Evolutionary conservation across 116 monocot genomes (phyloP), one percentile per base, ranked within the genome.

Genomic region (Trichopus zeylanicus): DNA sequence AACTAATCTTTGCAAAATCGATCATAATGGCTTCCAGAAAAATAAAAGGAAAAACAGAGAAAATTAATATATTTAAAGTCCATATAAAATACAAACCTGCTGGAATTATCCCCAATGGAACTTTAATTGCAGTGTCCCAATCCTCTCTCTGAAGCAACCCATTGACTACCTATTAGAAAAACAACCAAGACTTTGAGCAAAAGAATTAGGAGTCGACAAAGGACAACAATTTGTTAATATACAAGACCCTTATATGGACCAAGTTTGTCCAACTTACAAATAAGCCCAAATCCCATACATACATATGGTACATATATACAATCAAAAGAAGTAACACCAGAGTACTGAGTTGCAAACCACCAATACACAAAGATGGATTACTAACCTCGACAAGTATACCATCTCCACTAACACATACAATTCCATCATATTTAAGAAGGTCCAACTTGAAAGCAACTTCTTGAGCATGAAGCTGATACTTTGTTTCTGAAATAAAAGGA

Each of bases 51-150:
- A n/a, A n/a, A n/a, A n/a, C n/a, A n/a, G n/a, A n/a, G n/a, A n/a
- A n/a, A n/a, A n/a, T n/a, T n/a, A n/a, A n/a, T n/a, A n/a, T n/a
- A n/a, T n/a, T n/a, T n/a, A n/a, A n/a, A n/a, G n/a, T n/a, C n/a
- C n/a, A n/a, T n/a, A n/a, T 13, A 42, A 16, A 10, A 13, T 13
- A 42, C 42, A 42, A 12, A 89, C 94, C 89, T 78, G 83, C 89
- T 39, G 94, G 94, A 76, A 95, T 76, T 58, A 95, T 83, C 42
- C 90, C 95, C 20, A 90, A 66, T 15, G 90, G 87, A 55, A 84
- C 34, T 48, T 79, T 84, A 46, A 95, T 95, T 54, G 90, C 84
- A 52, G 58, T 65, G 30, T 70, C 57, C 86, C 90, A 95, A 63
- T 95, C 95, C 31, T 72, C 84, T 73, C 90, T 89, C 70, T 72